phyloP scores from a whole-genome alignment of 2,329 filamentous ascomycete species.

The Ampelomyces quisqualis region DNA sequence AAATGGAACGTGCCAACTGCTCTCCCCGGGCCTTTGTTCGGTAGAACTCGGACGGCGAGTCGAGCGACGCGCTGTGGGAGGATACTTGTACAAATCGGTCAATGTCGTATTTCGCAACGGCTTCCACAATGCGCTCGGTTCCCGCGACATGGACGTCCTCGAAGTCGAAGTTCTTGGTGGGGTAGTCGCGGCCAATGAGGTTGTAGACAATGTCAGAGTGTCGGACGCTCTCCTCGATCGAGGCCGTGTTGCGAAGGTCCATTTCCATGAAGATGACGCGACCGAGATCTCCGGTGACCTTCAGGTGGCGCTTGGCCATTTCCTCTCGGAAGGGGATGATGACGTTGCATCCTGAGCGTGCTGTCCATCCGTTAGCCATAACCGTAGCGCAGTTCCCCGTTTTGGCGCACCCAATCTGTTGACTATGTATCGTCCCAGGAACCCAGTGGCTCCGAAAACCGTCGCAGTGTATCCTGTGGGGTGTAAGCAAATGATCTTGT shows the following conservation, averaged over 20 bases:
- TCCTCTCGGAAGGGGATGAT: constrained; percentile 93
- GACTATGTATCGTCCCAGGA: constrained; percentile 95
- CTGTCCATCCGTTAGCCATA: constrained; percentile 51
- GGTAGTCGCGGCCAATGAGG: constrained; percentile 88
- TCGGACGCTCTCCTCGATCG: constrained; percentile 92
- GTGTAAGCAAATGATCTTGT: constrained; percentile 33
- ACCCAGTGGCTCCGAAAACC: constrained; percentile 95
- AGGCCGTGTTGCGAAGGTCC: constrained; percentile 89
- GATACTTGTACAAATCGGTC: constrained; percentile 97
- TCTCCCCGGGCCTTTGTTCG: constrained; percentile 87
- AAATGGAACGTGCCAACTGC: constrained; percentile 80
- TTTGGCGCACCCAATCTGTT: constrained; percentile 85
- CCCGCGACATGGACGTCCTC: constrained; percentile 93
- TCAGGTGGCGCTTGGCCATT: constrained; percentile 96
- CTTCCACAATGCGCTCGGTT: constrained; percentile 86
- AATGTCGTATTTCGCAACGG: constrained; percentile 95
- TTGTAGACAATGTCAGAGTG: constrained; percentile 99
- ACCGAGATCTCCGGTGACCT: constrained; percentile 92
- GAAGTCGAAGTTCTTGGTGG: constrained; percentile 95
- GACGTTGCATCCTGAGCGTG: constrained; percentile 90
- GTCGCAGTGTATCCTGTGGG: constrained; percentile 84
- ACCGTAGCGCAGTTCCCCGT: constrained; percentile 1
- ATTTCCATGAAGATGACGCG: constrained; percentile 90
- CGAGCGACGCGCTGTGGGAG: constrained; percentile 81
- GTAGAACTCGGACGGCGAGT: constrained; percentile 86